Evolutionary conservation across 129 eudicot genomes (phyloP), one percentile per base, ranked within the genome.

Genomic region (Chrysanthemum seticuspe): DNA sequence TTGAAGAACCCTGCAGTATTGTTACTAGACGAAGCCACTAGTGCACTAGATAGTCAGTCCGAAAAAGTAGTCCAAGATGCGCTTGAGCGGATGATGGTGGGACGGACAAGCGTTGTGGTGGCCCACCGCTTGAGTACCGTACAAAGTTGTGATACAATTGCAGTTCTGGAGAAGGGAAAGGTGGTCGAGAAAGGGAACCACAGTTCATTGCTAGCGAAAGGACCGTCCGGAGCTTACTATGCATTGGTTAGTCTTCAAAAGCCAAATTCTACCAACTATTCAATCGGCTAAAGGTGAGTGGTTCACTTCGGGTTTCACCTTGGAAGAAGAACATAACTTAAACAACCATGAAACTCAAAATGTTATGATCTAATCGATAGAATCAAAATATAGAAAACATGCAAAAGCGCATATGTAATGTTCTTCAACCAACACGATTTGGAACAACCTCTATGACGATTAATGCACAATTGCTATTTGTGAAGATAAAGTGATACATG

Each of bases 11-110:
- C 92, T 0, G 65, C 82, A 1, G 67, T 89, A 10, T 72, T 86
- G 75, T 70, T 89, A 45, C 65, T 89, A 34, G 96, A 89, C 23
- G 96, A 91, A 78, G 97, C 97, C 1, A 91, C 97, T 1, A 91
- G 97, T 51, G 97, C 97, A 13, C 74, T 91, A n/a, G 97, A 91
- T 55, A 84, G 93, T 67, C 92, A 86, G 55, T 91, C 97, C 6
- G 97, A 91, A 82, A 88, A 88, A 62, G 86, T 85, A 11, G 96
- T 91, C 10, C 97, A 91, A 58, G 87, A 88, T 2, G 97, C 97
- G 0, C 81, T 91, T 0, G 96, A 91, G 66, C 58, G 79, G 4
- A 88, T 91, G 78, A 88, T 91, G 96, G 84, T 91, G 9, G 90
- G 92, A 45, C 70, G 97, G 68, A 88, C 93, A 1, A 91, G 87